Percentiles rank a stretch among this genome's conserved stretches.
Conservation (phyloP, 1,284 basidiomycete species). For the Sphaerobolus stellatus region DNA sequence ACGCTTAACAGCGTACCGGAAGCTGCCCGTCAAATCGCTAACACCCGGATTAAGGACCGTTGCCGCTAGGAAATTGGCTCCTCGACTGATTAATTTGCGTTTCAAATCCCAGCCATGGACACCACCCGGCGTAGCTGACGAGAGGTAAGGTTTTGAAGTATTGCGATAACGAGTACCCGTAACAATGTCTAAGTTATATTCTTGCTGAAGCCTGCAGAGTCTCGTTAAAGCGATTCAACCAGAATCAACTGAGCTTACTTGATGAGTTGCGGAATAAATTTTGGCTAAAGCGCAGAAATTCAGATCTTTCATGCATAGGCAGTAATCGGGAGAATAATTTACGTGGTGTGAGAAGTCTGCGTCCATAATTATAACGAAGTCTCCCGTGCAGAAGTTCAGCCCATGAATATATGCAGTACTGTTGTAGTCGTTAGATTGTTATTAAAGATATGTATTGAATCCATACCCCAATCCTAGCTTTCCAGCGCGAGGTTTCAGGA, state of each 20-base stretch:
- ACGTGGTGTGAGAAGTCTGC: conserved; percentile 95
- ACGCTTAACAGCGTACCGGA: conserved; percentile 54
- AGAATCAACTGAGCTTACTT: conserved; percentile 42
- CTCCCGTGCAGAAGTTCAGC: conserved; percentile 83
- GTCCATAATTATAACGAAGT: conserved; percentile 96
- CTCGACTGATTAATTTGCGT: conserved; percentile 81
- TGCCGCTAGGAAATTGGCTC: conserved; percentile 84
- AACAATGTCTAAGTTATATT: conserved; percentile 83
- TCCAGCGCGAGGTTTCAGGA: conserved; percentile 81
- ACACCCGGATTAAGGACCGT: conserved; percentile 82
- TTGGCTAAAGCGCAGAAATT: conserved; percentile 54
- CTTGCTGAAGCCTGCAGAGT: conserved; percentile 63
- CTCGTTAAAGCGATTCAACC: conserved; percentile 13
- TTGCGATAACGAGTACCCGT: conserved; percentile 87
- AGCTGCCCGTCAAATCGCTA: conserved; percentile 84
- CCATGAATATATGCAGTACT: conserved; percentile 93
- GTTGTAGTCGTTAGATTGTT: background rate
- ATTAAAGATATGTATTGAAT: conserved; percentile 16
- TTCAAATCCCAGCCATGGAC: conserved; percentile 90
- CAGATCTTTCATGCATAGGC: conserved; percentile 3
- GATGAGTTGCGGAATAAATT: conserved; percentile 89
- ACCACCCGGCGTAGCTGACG: conserved; percentile 65
- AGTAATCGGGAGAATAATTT: conserved; percentile 28
- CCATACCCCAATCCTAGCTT: conserved; percentile 84
- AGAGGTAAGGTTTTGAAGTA: conserved; percentile 49